Conservation (phyloP, 1,284 basidiomycete species). For the Ustilago xerochloae region DNA sequence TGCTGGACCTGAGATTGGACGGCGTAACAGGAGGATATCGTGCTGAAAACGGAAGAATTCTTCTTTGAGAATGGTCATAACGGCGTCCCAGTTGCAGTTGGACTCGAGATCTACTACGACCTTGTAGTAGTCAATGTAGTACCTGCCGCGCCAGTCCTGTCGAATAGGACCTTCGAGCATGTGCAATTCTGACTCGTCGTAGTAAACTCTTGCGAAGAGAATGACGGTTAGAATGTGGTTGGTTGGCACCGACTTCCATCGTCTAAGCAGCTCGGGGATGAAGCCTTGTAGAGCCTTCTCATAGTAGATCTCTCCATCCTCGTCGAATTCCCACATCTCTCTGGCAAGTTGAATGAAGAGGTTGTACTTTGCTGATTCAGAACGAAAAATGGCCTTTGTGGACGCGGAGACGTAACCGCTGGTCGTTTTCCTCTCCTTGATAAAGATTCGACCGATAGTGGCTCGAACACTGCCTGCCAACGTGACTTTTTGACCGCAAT, state of each 20-base stretch:
- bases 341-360: slow-evolving; percentile 94
- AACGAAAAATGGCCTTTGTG: slow-evolving; percentile 90
- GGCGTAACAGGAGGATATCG: slow-evolving; percentile 61
- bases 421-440: slow-evolving; percentile 69
- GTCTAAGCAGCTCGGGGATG: slow-evolving; percentile 62
- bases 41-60: slow-evolving; percentile 70
- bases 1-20: slow-evolving; percentile 54
- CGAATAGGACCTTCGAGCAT: slow-evolving; percentile 71
- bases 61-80: slow-evolving; percentile 85
- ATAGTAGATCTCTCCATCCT: slow-evolving; percentile 85
- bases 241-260: slow-evolving; percentile 76
- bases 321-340: slow-evolving; percentile 97
- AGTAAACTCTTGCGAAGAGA: slow-evolving; percentile 92
- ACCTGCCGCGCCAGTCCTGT: slow-evolving; percentile 79
- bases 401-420: slow-evolving; percentile 83
- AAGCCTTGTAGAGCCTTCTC: slow-evolving; percentile 89
- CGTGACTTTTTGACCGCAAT: slow-evolving; percentile 64
- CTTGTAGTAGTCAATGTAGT: slow-evolving; percentile 90
- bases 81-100: slow-evolving; percentile 85
- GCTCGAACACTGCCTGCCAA: slow-evolving; percentile 64
- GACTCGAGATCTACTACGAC: slow-evolving; percentile 91
- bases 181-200: slow-evolving; percentile 74
- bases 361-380: slow-evolving; percentile 79
- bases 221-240: slow-evolving; percentile 95
- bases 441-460: slow-evolving; percentile 64